A percentile compares a stretch with the other conserved stretches of the same genome.
Evolutionary conservation across 768 basidiomycete genomes (phyloP).

Genomic region (Amyloporia xantha): DNA sequence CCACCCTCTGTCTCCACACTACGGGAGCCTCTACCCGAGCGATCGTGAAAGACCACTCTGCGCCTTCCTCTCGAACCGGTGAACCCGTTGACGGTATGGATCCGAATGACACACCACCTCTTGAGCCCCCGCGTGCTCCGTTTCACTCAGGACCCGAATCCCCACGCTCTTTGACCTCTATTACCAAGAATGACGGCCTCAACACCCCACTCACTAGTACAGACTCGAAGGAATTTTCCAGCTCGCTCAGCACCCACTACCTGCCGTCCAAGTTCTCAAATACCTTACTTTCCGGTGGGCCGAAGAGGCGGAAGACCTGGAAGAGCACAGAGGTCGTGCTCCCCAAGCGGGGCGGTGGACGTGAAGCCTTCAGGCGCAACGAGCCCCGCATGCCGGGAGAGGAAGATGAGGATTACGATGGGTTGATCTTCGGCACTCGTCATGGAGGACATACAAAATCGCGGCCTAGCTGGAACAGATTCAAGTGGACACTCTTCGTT

Average conservation of each 20-base stretch:
- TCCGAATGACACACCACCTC: slow-evolving; percentile 10
- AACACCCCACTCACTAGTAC: slow-evolving; percentile 7
- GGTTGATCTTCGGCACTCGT: slow-evolving; percentile 34
- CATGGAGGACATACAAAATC: slow-evolving; percentile 32
- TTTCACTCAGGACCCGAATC: slow-evolving; percentile 26
- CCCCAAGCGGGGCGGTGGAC: slow-evolving; percentile 63
- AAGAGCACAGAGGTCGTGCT: slow-evolving; percentile 30
- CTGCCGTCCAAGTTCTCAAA: slow-evolving; percentile 70
- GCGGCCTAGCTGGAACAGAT: slow-evolving; percentile 67
- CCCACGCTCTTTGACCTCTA: slow-evolving; percentile 20
- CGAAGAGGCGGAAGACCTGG: slow-evolving; percentile 33
- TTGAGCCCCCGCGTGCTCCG: slow-evolving; percentile 36
- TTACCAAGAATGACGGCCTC: slow-evolving; percentile 16
- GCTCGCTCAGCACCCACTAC: slow-evolving; percentile 61
- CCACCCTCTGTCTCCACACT: too few relatives aligned
- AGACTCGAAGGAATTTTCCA: slow-evolving; percentile 10
- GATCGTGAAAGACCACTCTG: too few relatives aligned
- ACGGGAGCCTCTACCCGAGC: too few relatives aligned
- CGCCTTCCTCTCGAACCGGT: too few relatives aligned
- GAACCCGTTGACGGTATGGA: too few relatives aligned
- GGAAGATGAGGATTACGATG: slow-evolving; percentile 33
- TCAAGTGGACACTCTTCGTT: slow-evolving; percentile 76
- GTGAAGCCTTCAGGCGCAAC: slow-evolving; percentile 45
- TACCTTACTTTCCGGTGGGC: slow-evolving; percentile 33
- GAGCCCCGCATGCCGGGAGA: slow-evolving; percentile 33